Conservation (phyloP, 2,329 filamentous ascomycete genomes). For the Trichoderma afroharzianum region DNA sequence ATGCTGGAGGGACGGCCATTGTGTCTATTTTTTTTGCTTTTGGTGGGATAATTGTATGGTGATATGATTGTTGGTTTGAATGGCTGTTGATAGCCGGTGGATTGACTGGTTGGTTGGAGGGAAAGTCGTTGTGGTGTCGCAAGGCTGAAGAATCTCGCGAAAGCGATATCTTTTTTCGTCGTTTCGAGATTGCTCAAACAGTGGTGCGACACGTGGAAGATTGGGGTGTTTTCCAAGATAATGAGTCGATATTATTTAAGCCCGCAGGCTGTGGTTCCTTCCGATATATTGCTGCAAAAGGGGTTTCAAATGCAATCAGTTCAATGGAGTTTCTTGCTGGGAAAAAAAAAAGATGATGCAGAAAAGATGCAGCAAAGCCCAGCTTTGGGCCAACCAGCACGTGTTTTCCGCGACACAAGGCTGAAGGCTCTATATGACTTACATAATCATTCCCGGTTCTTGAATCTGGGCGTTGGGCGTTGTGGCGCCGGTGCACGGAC, state of each 20-base stretch:
- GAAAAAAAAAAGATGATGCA: neutral
- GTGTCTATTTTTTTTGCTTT: neutral
- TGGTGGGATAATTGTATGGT: neutral
- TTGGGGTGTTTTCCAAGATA: neutral
- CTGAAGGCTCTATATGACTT: neutral
- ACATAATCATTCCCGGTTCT: neutral
- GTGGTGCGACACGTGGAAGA: neutral
- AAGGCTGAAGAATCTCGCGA: constrained; percentile 1
- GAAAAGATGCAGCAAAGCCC: neutral
- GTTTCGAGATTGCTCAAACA: neutral
- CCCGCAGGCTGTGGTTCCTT: neutral
- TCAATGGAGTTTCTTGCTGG: neutral
- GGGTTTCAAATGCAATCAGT: neutral
- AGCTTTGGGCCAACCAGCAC: neutral
- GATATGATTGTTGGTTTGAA: neutral
- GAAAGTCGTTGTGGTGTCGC: neutral
- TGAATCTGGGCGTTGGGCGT: neutral
- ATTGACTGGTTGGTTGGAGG: neutral
- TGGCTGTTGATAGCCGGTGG: neutral
- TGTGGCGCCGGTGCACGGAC: neutral
- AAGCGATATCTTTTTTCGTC: neutral
- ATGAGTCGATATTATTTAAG: neutral
- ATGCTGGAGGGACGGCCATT: constrained; percentile 32
- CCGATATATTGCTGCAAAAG: neutral
- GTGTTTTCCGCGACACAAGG: constrained; percentile 6